phyloP scores from a whole-genome alignment of 2,329 filamentous ascomycete genomes.

The Fusarium sulawesiense region DNA sequence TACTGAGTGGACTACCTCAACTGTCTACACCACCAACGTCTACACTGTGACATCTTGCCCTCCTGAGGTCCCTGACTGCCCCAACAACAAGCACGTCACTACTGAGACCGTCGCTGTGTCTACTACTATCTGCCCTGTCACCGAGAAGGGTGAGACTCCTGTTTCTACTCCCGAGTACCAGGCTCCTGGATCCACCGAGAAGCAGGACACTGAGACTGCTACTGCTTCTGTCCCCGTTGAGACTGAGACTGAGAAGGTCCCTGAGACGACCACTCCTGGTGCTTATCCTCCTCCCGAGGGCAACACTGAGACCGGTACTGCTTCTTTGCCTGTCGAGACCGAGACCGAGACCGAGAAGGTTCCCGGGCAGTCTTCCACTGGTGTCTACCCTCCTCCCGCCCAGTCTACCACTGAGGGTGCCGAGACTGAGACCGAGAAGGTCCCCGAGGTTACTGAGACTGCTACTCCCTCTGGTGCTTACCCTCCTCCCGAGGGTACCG shows the following conservation, averaged over 20 bases:
- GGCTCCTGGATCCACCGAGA: conserved; percentile 4
- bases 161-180: conserved; percentile 10
- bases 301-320: conserved; percentile 2
- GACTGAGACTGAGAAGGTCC: neutral
- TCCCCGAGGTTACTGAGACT: neutral
- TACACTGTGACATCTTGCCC: conserved; percentile 39
- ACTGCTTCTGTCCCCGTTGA: neutral
- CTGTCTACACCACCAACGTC: conserved; percentile 41
- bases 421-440: neutral
- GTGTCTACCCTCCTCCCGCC: conserved; percentile 4
- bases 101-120: conserved; percentile 42
- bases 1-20: conserved; percentile 32
- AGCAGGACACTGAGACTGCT: conserved; percentile 6
- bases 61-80: conserved; percentile 38
- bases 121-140: conserved; percentile 41
- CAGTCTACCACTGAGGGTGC: neutral
- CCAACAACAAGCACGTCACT: conserved; percentile 24
- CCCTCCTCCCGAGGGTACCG: neutral
- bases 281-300: neutral
- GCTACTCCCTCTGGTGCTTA: neutral
- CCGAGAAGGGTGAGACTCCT: conserved; percentile 28
- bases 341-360: conserved; percentile 12
- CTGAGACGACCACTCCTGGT: neutral
- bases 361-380: neutral
- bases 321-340: neutral